Evolutionary conservation across 2,329 filamentous ascomycete species (phyloP), one percentile per base, ranked within the genome.

Genomic region (Pyrenophora teres): DNA sequence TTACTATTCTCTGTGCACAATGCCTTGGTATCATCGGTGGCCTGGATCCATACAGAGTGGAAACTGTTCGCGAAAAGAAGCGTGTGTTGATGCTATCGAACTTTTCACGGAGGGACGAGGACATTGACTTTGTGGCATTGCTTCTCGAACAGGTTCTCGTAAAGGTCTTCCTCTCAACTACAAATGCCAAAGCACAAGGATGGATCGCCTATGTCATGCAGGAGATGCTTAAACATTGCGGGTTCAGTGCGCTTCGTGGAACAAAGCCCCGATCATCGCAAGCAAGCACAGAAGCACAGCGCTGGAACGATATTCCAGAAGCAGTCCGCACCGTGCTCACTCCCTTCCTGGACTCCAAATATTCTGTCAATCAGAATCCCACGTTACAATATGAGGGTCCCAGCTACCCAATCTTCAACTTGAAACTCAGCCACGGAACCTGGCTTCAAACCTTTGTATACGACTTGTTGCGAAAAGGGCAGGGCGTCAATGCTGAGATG

Each of bases 191-290:
- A 59, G 82, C 92, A 5, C 94, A 97, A 72, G 92, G 92, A 0
- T 96, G 95, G 68, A 80, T 99, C 15, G 93, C 93, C 1, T 99
- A 89, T 73, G 90, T 88, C 2, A 97, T 99, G 86, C 94, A 99
- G 73, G 88, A 96, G 64, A 81, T 97, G 35, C 81, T 97, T 3
- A 86, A 87, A 38, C 85, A 87, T 60, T 90, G 89, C 65, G 87
- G 88, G 23, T 87, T 97, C 65, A 86, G 62, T 46, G 78, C 82
- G 9, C 83, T 79, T 16, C 76, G 80, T 33, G 76, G 77, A 25
- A 71, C 80, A 15, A 77, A 80, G 38, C 77, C 80, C 33, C 78
- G 82, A 32, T 77, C 80, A 40, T 77, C 80, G 16, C 82, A 86
- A 23, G 41, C 40, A 18, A 82, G 82, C 41, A 79, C 83, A 3